Evolutionary conservation across 2,329 filamentous ascomycete genomes (phyloP), one percentile per base, ranked within the genome.

Genomic region (Rutstroemia sp.): DNA sequence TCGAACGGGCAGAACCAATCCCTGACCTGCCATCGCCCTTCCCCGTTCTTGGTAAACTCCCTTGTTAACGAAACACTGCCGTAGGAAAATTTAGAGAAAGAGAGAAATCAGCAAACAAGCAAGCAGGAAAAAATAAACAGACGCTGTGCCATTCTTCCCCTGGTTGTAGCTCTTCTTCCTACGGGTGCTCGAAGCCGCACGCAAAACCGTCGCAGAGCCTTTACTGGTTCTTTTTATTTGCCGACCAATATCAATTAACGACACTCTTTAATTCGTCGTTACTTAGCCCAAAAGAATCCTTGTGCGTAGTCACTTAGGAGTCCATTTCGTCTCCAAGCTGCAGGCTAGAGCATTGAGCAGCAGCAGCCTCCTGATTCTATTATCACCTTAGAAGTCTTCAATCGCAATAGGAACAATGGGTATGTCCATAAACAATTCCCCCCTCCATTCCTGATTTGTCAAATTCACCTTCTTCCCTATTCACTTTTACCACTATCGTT

Each of bases 271-370:
- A 56, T 56, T 56, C 54, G 54, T 34, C 48, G 30, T 45, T 52
- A 52, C 54, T 44, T 56, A 39, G 39, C 30, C 48, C 48, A 56
- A 51, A 27, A 51, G 41, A 52, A 56, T 56, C 54, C 54, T 56
- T 56, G 54, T 56, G 54, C 54, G 38, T 19, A 56, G 42, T 51
- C 54, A 51, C 48, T 47, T 47, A 10, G 54, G 48, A 51, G 54
- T 51, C 54, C 54, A 56, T 56, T 56, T 56, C 54, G 48, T 52
- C 54, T 52, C 48, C 41, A 56, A 47, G 48, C 48, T 56, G 54
- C 54, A 56, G 53, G 30, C 37, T 56, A 56, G 48, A 52, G 48
- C 54, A 56, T 56, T 56, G 41, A 56, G 54, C 48, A 56, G 48
- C 54, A 56, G 54, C 53, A 51, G 53, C 54, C 54, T 56, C 54